These are phyloP conservation scores for Cnidoscolus chayamansa DNA, from an alignment of 441 rosid species.

Conservation along the genomic window DNA sequence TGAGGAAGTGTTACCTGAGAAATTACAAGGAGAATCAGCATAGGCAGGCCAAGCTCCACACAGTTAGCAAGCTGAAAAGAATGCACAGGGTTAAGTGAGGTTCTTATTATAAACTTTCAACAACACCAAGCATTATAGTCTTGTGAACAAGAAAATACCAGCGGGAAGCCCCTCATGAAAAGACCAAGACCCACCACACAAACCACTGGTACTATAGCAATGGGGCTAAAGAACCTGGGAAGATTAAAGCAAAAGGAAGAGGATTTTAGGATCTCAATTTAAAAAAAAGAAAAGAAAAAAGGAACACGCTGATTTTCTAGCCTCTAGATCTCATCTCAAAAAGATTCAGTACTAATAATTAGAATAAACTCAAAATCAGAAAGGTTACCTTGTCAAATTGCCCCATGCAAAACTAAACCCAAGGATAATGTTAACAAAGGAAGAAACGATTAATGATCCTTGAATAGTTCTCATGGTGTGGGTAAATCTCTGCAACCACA, in stretches of 20 bases:
- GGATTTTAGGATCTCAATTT: not conserved
- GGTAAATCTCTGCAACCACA: conserved; percentile 59
- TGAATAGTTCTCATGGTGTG: conserved; percentile 79
- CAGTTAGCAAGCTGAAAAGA: conserved; percentile 76
- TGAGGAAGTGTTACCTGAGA: conserved; percentile 48
- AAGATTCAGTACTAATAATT: too few relatives aligned
- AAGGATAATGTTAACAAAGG: conserved; percentile 69
- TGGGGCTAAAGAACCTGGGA: conserved; percentile 65
- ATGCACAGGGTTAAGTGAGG: conserved; percentile 14
- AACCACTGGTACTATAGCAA: conserved; percentile 69
- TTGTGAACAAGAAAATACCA: conserved; percentile 46
- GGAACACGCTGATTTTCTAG: too few relatives aligned
- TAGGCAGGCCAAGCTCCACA: conserved; percentile 88
- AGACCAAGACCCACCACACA: conserved; percentile 75
- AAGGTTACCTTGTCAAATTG: conserved; percentile 54
- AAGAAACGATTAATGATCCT: conserved; percentile 80
- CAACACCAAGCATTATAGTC: not conserved
- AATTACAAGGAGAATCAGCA: conserved; percentile 70
- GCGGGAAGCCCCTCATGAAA: conserved; percentile 74
- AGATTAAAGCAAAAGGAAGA: conserved; percentile 16
- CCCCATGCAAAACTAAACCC: conserved; percentile 78
- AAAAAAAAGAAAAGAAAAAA: too few relatives aligned
- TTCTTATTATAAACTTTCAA: conserved; percentile 1
- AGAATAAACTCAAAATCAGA: not conserved
- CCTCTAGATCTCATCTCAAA: too few relatives aligned